Evolutionary conservation across 768 basidiomycete species (phyloP).

Genomic region (Suillus sp.): DNA sequence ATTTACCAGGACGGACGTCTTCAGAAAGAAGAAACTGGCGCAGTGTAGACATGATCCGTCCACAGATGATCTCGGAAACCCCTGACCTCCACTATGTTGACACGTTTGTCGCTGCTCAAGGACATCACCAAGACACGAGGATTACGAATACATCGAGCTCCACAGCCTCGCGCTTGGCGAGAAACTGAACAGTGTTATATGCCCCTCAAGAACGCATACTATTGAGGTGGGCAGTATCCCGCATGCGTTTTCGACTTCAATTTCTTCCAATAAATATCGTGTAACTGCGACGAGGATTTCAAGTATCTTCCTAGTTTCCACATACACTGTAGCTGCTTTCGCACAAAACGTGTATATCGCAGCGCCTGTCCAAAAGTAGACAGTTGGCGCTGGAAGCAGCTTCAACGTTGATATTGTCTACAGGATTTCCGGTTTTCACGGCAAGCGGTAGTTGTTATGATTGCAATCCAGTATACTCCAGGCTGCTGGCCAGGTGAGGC

Average conservation of each 20-base stretch:
- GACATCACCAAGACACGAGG: neutral
- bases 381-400: constrained; percentile 35
- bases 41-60: neutral
- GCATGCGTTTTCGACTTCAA: neutral
- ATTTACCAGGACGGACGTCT: neutral
- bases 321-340: constrained; percentile 21
- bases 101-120: neutral
- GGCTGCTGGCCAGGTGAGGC: constrained; percentile 9
- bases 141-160: neutral
- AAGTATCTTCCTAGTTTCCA: neutral
- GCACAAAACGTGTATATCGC: constrained; percentile 45
- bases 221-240: neutral
- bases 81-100: neutral
- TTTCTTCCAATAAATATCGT: neutral
- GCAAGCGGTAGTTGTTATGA: constrained; percentile 13
- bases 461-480: neutral
- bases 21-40: neutral
- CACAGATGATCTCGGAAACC: neutral
- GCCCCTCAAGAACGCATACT: neutral
- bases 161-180: neutral
- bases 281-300: neutral
- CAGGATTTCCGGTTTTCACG: neutral
- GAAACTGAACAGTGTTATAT: neutral
- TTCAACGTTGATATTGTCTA: constrained; percentile 34
- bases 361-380: constrained; percentile 34